phyloP scores from a whole-genome alignment of 257 asterid genomes.

The Solanum infundibuliforme region DNA sequence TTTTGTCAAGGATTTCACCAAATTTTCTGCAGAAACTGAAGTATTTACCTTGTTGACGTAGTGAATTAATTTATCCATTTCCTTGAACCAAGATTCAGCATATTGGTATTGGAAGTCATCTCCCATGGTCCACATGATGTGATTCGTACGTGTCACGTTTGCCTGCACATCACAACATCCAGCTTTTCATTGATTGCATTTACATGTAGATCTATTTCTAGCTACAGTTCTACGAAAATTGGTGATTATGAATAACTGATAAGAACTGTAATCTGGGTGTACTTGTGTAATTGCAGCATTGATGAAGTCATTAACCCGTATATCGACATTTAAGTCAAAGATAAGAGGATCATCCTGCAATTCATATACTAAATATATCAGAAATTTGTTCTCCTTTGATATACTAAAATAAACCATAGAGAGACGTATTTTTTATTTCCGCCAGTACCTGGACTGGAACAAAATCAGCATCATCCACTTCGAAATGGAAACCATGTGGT shows the following conservation, averaged over 20 bases:
- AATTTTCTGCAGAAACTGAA: background rate
- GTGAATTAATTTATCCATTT: constrained; percentile 89
- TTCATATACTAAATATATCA: background rate
- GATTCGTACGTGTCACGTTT: constrained; percentile 73
- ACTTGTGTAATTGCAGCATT: constrained; percentile 72
- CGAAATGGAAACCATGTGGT: constrained; percentile 67
- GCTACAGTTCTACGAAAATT: background rate
- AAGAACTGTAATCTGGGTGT: background rate
- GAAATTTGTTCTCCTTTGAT: background rate
- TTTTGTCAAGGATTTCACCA: background rate
- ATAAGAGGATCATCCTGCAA: constrained; percentile 69
- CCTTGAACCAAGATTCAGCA: constrained; percentile 88
- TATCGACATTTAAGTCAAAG: constrained; percentile 53
- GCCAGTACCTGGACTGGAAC: constrained; percentile 64
- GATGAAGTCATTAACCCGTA: constrained; percentile 60
- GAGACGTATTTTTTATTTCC: background rate
- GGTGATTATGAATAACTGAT: background rate
- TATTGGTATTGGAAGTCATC: constrained; percentile 79
- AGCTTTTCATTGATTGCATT: background rate
- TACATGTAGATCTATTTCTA: background rate
- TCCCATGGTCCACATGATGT: constrained; percentile 97
- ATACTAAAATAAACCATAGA: background rate
- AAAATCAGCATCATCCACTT: constrained; percentile 27
- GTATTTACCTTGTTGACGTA: constrained; percentile 61
- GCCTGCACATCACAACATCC: constrained; percentile 32